These are phyloP conservation scores for Neurospora africana DNA, from an alignment of 495 filamentous ascomycete species.

Conservation along the genomic window DNA sequence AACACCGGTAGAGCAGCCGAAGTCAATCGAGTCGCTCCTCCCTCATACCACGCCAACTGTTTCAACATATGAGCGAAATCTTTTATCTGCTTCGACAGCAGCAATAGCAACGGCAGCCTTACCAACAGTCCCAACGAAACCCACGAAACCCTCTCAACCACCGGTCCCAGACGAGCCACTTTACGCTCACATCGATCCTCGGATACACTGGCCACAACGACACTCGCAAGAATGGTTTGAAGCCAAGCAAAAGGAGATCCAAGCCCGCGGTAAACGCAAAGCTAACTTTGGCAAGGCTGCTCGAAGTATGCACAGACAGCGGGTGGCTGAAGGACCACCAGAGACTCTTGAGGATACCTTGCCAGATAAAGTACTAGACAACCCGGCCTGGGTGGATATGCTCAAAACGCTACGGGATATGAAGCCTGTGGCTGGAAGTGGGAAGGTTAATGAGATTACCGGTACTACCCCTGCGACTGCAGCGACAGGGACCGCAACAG, in stretches of 20 bases:
- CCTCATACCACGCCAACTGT: background rate
- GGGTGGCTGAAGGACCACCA: conserved; percentile 3
- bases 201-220: conserved; percentile 27
- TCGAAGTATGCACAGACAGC: conserved; percentile 22
- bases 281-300: conserved; percentile 30
- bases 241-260: conserved; percentile 33
- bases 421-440: background rate
- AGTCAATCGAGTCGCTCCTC: background rate
- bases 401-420: background rate
- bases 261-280: conserved; percentile 29
- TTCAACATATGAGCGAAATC: background rate
- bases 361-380: conserved; percentile 18
- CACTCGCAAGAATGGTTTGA: conserved; percentile 29
- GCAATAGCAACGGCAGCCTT: conserved; percentile 3
- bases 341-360: conserved; percentile 13
- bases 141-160: background rate
- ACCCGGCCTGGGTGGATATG: conserved; percentile 18
- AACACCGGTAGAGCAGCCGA: background rate
- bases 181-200: conserved; percentile 31
- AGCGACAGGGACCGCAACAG: background rate
- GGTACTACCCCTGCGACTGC: background rate
- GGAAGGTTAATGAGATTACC: background rate
- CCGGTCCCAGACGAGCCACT: conserved; percentile 12
- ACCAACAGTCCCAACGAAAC: background rate
- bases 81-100: conserved; percentile 1